These are phyloP conservation scores for Leccinum arenicola DNA, from an alignment of 768 basidiomycete genomes.

Conservation along the genomic window DNA sequence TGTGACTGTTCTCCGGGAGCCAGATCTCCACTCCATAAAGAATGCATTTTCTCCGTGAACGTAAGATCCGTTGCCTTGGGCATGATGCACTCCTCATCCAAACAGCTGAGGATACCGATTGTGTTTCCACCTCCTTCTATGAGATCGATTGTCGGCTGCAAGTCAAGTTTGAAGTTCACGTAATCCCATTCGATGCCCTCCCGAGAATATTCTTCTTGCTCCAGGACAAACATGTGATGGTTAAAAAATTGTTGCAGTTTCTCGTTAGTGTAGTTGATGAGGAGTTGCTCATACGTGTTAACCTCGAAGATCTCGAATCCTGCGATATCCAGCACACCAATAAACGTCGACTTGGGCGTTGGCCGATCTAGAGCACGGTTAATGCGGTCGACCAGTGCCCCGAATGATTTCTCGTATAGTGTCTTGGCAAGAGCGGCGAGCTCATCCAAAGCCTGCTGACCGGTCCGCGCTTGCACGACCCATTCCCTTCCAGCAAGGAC, in stretches of 20 bases:
- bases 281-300: conserved; percentile 94
- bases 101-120: conserved; percentile 87
- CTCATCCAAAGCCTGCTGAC: conserved; percentile 91
- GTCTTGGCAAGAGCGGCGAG: conserved; percentile 90
- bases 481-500: conserved; percentile 95
- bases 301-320: conserved; percentile 97
- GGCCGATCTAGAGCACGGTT: conserved; percentile 94
- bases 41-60: conserved; percentile 89
- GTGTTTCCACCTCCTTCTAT: conserved; percentile 74
- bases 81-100: conserved; percentile 99
- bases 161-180: conserved; percentile 94
- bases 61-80: conserved; percentile 96
- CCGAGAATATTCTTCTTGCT: conserved; percentile 97
- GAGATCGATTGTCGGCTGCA: conserved; percentile 97
- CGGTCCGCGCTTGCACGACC: conserved; percentile 91
- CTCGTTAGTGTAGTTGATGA: conserved; percentile 99
- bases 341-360: conserved; percentile 88
- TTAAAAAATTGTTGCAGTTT: conserved; percentile 98
- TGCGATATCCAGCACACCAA: conserved; percentile 98
- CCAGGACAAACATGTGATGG: conserved; percentile 99
- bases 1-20: conserved; percentile 50
- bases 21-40: conserved; percentile 58
- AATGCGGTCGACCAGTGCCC: conserved; percentile 89
- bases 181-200: conserved; percentile 98
- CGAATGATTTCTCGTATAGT: conserved; percentile 96